Evolutionary conservation across 805 yeast species (phyloP).

Genomic region (Candida ulmi): DNA sequence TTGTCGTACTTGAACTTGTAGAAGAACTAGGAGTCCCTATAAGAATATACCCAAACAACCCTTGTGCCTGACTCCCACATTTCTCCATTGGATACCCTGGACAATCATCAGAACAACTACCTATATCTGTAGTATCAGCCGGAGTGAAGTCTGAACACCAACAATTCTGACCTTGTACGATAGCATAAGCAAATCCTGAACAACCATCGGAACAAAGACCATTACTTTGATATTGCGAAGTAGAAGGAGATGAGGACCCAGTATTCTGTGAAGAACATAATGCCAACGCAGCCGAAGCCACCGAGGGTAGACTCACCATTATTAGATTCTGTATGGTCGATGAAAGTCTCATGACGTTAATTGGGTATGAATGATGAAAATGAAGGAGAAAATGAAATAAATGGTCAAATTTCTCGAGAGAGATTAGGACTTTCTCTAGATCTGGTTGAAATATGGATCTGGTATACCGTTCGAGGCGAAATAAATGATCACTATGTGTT

Average conservation of each 20-base stretch:
- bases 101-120: slow-evolving; percentile 31
- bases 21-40: slow-evolving; percentile 21
- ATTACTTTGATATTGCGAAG: slow-evolving; percentile 31
- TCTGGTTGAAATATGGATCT: too few species aligned
- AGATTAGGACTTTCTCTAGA: too few species aligned
- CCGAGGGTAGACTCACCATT: background rate
- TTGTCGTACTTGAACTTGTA: background rate
- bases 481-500: too few species aligned
- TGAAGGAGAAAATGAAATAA: too few species aligned
- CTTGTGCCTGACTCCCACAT: slow-evolving; percentile 37
- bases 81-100: slow-evolving; percentile 40
- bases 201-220: slow-evolving; percentile 51
- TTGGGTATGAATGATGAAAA: too few species aligned
- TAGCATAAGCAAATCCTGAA: slow-evolving; percentile 43
- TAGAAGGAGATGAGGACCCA: slow-evolving; percentile 18
- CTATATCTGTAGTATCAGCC: slow-evolving; percentile 27
- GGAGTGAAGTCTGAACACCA: slow-evolving; percentile 61
- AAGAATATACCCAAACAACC: slow-evolving; percentile 50
- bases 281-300: slow-evolving; percentile 2
- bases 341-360: too few species aligned
- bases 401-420: too few species aligned
- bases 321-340: too few species aligned
- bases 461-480: too few species aligned
- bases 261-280: slow-evolving; percentile 38
- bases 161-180: slow-evolving; percentile 45